Conservation (phyloP, 306 rosid species). For the Amphicarpaea edgeworthii region DNA sequence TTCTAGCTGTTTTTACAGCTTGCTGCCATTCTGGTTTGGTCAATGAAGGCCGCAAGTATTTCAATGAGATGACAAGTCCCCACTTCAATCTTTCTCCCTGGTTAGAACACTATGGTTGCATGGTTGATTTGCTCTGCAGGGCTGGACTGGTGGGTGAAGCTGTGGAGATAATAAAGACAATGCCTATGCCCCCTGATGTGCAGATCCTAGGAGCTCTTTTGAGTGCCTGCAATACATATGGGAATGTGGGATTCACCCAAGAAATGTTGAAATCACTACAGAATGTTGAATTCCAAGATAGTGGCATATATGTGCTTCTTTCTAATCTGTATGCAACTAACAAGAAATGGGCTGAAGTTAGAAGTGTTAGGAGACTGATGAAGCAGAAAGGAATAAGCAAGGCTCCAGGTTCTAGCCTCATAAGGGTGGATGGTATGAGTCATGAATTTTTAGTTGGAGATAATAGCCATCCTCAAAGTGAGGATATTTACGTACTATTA, state of each 20-base stretch:
- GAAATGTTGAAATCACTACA: slow-evolving; percentile 58
- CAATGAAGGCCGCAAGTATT: slow-evolving; percentile 66
- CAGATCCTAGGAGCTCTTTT: slow-evolving; percentile 78
- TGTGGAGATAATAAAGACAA: slow-evolving; percentile 62
- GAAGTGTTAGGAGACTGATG: slow-evolving; percentile 72
- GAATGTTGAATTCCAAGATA: slow-evolving; percentile 63
- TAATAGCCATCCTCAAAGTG: slow-evolving; percentile 62
- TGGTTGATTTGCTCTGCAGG: slow-evolving; percentile 80
- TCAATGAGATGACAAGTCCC: slow-evolving; percentile 59
- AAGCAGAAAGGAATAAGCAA: slow-evolving; percentile 76
- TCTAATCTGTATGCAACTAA: slow-evolving; percentile 73
- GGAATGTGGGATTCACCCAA: slow-evolving; percentile 61
- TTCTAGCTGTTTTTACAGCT: slow-evolving; percentile 77
- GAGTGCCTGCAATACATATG: slow-evolving; percentile 62
- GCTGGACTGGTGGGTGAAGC: slow-evolving; percentile 80
- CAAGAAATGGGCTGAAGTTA: slow-evolving; percentile 78
- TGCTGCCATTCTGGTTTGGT: slow-evolving; percentile 85
- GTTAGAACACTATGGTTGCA: slow-evolving; percentile 84
- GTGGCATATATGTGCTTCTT: slow-evolving; percentile 82
- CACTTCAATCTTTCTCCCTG: slow-evolving; percentile 58
- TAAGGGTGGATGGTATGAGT: slow-evolving; percentile 70
- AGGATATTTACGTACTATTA: slow-evolving; percentile 58
- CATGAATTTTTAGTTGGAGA: slow-evolving; percentile 74
- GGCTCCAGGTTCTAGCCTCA: slow-evolving; percentile 72
- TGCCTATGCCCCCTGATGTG: slow-evolving; percentile 88